These are phyloP conservation scores for Fonsecaea monophora DNA, from an alignment of 2,329 filamentous ascomycete genomes.

Conservation along the genomic window DNA sequence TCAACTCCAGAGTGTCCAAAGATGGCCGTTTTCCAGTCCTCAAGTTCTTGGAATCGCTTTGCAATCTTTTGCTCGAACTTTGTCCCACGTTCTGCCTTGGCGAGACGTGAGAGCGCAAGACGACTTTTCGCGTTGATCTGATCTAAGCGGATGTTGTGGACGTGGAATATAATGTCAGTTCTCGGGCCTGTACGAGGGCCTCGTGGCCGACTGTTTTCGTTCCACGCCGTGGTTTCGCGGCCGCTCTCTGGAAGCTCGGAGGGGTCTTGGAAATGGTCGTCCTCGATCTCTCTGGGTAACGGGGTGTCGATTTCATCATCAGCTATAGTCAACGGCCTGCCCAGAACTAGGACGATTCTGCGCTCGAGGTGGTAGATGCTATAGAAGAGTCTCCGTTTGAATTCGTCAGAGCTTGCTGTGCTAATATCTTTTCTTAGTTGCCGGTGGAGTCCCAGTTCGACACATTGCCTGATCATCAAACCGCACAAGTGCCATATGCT, in stretches of 20 bases:
- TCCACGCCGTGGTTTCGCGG: background rate
- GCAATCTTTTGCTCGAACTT: conserved; percentile 24
- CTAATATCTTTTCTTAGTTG: conserved; percentile 12
- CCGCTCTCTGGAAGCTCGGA: background rate
- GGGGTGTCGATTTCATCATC: conserved; percentile 25
- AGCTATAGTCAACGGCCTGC: conserved; percentile 23
- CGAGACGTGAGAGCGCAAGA: conserved; percentile 14
- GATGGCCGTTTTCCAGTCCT: conserved; percentile 20
- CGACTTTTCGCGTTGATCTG: conserved; percentile 24
- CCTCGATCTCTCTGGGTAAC: conserved; percentile 16
- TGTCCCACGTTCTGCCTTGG: background rate
- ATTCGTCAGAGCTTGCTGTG: conserved; percentile 5
- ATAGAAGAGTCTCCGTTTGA: conserved; percentile 22
- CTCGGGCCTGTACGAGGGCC: background rate
- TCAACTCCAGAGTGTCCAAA: conserved; percentile 12
- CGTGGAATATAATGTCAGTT: conserved; percentile 16
- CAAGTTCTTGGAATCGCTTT: conserved; percentile 23
- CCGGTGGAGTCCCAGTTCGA: conserved; percentile 26
- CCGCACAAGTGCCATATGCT: conserved; percentile 28
- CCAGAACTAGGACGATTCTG: conserved; percentile 22
- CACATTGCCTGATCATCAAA: conserved; percentile 25
- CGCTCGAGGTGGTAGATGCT: conserved; percentile 24
- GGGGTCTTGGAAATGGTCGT: conserved; percentile 8
- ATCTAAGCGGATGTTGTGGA: conserved; percentile 19
- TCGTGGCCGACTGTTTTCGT: background rate